A percentile compares a stretch with the other conserved stretches of the same genome.
phyloP scores from a whole-genome alignment of 2,329 filamentous ascomycete genomes.

The Aspergillus unguis region DNA sequence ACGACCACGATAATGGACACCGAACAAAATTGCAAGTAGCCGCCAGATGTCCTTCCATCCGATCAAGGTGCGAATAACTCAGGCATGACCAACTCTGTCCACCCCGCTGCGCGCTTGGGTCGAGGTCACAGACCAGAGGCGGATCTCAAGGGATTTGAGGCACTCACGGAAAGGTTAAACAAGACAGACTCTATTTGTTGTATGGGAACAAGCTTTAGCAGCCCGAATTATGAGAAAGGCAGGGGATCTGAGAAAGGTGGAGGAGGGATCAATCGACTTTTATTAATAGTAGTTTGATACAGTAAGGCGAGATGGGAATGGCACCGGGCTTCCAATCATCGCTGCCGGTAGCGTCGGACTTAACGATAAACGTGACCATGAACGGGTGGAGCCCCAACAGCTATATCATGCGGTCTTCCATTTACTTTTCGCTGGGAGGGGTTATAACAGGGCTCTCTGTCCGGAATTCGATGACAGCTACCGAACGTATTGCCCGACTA shows the following conservation, averaged over 20 bases:
- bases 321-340: slow-evolving; percentile 3
- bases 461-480: slow-evolving; percentile 1
- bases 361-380: slow-evolving; percentile 9
- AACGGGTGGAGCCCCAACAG: slow-evolving; percentile 10
- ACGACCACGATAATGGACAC: slow-evolving; percentile 4
- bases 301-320: slow-evolving; percentile 1
- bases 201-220: neutral
- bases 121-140: slow-evolving; percentile 5
- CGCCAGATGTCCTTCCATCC: slow-evolving; percentile 5
- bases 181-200: neutral
- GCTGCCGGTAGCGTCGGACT: slow-evolving; percentile 8
- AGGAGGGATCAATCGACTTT: slow-evolving; percentile 13
- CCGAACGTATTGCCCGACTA: neutral
- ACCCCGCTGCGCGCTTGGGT: slow-evolving; percentile 18
- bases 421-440: neutral
- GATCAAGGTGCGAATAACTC: slow-evolving; percentile 3
- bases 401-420: neutral
- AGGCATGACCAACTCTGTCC: slow-evolving; percentile 9
- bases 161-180: slow-evolving; percentile 16
- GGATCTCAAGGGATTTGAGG: slow-evolving; percentile 6
- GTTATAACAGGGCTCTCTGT: neutral
- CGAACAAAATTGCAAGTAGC: neutral
- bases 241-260: slow-evolving; percentile 1
- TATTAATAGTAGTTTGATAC: slow-evolving; percentile 17
- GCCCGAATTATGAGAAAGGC: slow-evolving; percentile 3